A percentile compares a stretch with the other conserved stretches of the same genome.
These are phyloP conservation scores for Candida hungchunana DNA, from an alignment of 805 yeast species.

Conservation along the genomic window DNA sequence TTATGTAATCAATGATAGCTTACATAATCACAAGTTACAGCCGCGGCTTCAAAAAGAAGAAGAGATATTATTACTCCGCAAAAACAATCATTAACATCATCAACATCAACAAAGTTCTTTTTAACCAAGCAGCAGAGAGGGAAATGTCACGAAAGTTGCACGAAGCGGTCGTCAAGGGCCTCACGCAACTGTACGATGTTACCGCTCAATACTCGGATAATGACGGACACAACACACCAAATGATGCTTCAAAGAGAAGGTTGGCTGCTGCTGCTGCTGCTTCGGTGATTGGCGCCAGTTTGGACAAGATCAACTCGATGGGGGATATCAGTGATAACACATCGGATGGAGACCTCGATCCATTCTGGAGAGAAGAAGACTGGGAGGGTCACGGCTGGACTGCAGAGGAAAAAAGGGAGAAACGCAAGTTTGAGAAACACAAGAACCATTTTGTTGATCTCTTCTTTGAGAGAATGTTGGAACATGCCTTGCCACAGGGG, in stretches of 20 bases:
- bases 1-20: no score
- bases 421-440: slow-evolving; percentile 14
- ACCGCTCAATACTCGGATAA: slow-evolving; percentile 10
- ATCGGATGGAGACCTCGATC: slow-evolving; percentile 25
- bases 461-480: slow-evolving; percentile 48
- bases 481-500: slow-evolving; percentile 45
- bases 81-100: no score
- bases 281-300: slow-evolving; percentile 39
- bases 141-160: slow-evolving; percentile 8
- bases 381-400: slow-evolving; percentile 11
- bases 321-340: slow-evolving; percentile 9
- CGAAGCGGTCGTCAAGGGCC: slow-evolving; percentile 9
- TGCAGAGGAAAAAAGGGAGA: slow-evolving; percentile 4
- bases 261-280: slow-evolving; percentile 41
- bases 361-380: slow-evolving; percentile 18
- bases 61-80: no score
- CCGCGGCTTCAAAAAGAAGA: no score
- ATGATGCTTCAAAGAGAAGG: slow-evolving; percentile 17
- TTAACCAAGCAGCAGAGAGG: background rate
- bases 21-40: no score
- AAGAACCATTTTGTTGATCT: slow-evolving; percentile 53
- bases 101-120: no score
- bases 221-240: slow-evolving; percentile 15
- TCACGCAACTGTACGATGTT: slow-evolving; percentile 13
- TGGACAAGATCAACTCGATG: slow-evolving; percentile 31